phyloP scores from a whole-genome alignment of 2,329 filamentous ascomycete genomes.

The Aureobasidium leucospermi region DNA sequence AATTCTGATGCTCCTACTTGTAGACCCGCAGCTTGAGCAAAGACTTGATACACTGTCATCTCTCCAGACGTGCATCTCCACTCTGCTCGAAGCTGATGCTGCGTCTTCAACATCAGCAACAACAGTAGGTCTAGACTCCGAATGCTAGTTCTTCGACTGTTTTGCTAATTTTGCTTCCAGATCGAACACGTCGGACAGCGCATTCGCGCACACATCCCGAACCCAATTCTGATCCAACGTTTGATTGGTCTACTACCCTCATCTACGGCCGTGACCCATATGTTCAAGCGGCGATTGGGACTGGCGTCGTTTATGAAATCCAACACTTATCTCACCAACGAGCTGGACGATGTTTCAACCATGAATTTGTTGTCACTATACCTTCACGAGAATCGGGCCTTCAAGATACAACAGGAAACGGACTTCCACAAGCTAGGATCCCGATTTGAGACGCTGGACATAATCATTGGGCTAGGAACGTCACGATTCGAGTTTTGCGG shows the following conservation, averaged over 20 bases:
- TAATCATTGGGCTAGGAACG: conserved; percentile 62
- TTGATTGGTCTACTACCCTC: conserved; percentile 54
- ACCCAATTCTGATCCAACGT: conserved; percentile 48
- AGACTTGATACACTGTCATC: conserved; percentile 18
- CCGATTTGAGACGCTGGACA: conserved; percentile 61
- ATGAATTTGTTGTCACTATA: conserved; percentile 3
- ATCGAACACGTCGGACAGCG: not conserved
- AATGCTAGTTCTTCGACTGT: not conserved
- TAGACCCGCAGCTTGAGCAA: conserved; percentile 27
- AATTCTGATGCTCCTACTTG: conserved; percentile 22
- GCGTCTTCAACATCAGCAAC: conserved; percentile 18
- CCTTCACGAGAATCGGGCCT: conserved; percentile 29
- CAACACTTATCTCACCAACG: not conserved
- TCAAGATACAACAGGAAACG: conserved; percentile 48
- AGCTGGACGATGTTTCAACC: not conserved
- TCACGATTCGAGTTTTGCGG: conserved; percentile 22
- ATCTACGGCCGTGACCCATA: conserved; percentile 43
- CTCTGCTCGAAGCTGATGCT: conserved; percentile 25
- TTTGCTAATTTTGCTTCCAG: conserved; percentile 17
- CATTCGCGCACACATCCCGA: conserved; percentile 31
- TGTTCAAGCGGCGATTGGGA: conserved; percentile 60
- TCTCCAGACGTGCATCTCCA: conserved; percentile 28
- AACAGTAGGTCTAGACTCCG: conserved; percentile 14
- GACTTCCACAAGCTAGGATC: conserved; percentile 64
- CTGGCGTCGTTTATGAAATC: conserved; percentile 52